These are phyloP conservation scores for Acacia concinna DNA, from an alignment of 331 rosid species.

Conservation along the genomic window DNA sequence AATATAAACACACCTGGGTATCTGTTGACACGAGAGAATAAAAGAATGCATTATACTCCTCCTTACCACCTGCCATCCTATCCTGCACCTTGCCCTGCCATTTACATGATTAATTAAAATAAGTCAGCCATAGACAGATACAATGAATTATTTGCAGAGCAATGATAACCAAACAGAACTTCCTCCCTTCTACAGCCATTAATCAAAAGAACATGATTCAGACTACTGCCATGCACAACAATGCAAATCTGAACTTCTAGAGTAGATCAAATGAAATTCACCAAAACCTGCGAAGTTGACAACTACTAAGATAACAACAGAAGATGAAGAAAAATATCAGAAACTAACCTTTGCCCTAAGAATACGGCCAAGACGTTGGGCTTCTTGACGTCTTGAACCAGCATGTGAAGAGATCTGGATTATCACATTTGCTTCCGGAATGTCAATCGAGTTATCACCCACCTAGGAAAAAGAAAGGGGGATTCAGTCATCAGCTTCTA, in stretches of 20 bases:
- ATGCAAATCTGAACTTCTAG: background rate
- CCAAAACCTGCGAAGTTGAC: background rate
- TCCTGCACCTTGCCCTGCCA: constrained; percentile 92
- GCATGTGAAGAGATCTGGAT: constrained; percentile 99
- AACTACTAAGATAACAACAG: constrained; percentile 7
- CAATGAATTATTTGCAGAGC: constrained; percentile 23
- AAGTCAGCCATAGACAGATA: constrained; percentile 20
- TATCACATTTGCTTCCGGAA: constrained; percentile 95
- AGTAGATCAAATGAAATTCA: constrained; percentile 1
- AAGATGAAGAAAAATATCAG: background rate
- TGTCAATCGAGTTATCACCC: constrained; percentile 94
- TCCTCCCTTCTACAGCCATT: constrained; percentile 19
- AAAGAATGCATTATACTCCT: constrained; percentile 95
- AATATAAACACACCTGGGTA: constrained; percentile 65
- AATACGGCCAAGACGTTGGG: constrained; percentile 97
- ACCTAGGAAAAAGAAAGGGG: constrained; percentile 64
- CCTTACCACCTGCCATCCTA: constrained; percentile 99
- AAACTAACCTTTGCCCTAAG: constrained; percentile 90
- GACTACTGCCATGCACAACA: background rate
- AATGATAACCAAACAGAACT: constrained; percentile 27
- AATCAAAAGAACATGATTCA: constrained; percentile 20
- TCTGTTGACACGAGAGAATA: constrained; percentile 98
- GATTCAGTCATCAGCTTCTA: constrained; percentile 24
- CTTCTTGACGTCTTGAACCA: constrained; percentile 98
- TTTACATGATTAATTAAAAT: constrained; percentile 34